phyloP scores from a whole-genome alignment of 371 early-diverging fungal genomes.

The Apophysomyces elegans region DNA sequence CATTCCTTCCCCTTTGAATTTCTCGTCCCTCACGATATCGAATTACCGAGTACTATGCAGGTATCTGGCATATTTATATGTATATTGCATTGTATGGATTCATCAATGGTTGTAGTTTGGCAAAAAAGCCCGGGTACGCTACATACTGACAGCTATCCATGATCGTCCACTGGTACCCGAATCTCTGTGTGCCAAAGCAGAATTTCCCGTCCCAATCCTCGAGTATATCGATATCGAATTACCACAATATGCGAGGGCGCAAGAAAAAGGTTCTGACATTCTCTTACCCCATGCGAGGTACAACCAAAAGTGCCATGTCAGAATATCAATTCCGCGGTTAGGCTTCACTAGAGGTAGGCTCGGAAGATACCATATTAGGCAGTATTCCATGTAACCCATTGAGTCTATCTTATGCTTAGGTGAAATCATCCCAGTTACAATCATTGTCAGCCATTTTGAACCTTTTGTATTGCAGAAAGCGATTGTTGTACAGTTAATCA shows the following conservation, averaged over 20 bases:
- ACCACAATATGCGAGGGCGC: conserved; percentile 26
- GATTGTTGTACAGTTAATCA: conserved; percentile 30
- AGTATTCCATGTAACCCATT: background rate
- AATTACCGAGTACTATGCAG: conserved; percentile 51
- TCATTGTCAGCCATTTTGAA: conserved; percentile 32
- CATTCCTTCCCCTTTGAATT: conserved; percentile 52
- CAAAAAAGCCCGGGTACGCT: conserved; percentile 37
- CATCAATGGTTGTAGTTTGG: conserved; percentile 28
- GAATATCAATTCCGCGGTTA: conserved; percentile 35
- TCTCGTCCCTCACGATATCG: conserved; percentile 36
- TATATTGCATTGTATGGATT: background rate
- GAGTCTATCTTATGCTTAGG: conserved; percentile 18
- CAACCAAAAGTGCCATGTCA: conserved; percentile 26
- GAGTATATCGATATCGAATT: conserved; percentile 45
- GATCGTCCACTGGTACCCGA: conserved; percentile 50
- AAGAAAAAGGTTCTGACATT: conserved; percentile 33
- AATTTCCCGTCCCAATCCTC: conserved; percentile 41
- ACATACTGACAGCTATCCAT: conserved; percentile 43
- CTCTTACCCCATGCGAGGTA: conserved; percentile 7
- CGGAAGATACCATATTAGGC: background rate
- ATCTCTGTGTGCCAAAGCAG: conserved; percentile 39
- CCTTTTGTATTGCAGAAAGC: conserved; percentile 27
- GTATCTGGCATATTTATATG: conserved; percentile 19
- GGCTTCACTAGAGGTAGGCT: conserved; percentile 47
- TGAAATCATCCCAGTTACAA: conserved; percentile 36